phyloP scores from a whole-genome alignment of 1,139 yeast genomes.

The Scheffersomyces quercinus region DNA sequence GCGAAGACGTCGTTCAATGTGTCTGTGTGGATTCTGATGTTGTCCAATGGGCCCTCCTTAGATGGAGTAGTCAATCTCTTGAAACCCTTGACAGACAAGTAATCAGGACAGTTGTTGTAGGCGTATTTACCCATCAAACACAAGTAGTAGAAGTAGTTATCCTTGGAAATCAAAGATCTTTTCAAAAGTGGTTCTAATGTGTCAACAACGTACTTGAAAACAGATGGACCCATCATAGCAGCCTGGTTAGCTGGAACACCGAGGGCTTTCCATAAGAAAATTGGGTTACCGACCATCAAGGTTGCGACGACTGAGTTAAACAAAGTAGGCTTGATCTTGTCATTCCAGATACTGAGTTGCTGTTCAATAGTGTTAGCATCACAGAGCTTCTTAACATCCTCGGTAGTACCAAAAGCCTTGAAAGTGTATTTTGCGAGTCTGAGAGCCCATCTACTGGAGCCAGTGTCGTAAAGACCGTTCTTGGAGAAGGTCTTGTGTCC shows the following conservation, averaged over 20 bases:
- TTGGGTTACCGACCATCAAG: slow-evolving; percentile 72
- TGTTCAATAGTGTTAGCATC: slow-evolving; percentile 58
- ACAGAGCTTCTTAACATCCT: slow-evolving; percentile 57
- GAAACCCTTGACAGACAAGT: slow-evolving; percentile 62
- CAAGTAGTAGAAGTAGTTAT: slow-evolving; percentile 78
- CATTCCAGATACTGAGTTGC: slow-evolving; percentile 65
- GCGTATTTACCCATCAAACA: slow-evolving; percentile 63
- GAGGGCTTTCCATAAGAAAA: slow-evolving; percentile 82
- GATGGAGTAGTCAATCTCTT: slow-evolving; percentile 35
- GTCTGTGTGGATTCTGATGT: slow-evolving; percentile 77
- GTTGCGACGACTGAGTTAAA: slow-evolving; percentile 71
- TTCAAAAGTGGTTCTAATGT: slow-evolving; percentile 75
- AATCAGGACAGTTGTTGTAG: slow-evolving; percentile 73
- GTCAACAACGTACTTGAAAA: slow-evolving; percentile 68
- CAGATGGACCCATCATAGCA: slow-evolving; percentile 71
- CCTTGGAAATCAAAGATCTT: slow-evolving; percentile 63
- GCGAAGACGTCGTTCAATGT: slow-evolving; percentile 73
- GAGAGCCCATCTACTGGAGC: slow-evolving; percentile 84
- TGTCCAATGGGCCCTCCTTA: slow-evolving; percentile 52
- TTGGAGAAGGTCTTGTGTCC: slow-evolving; percentile 58
- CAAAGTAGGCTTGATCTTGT: slow-evolving; percentile 62
- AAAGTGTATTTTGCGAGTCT: slow-evolving; percentile 65
- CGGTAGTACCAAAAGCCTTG: slow-evolving; percentile 52
- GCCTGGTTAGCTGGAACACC: slow-evolving; percentile 89
- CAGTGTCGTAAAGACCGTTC: slow-evolving; percentile 69